Percentiles rank a stretch among this genome's conserved stretches.
These are phyloP conservation scores for Leptographium lundbergii DNA, from an alignment of 2,329 filamentous ascomycete genomes.

Conservation along the genomic window DNA sequence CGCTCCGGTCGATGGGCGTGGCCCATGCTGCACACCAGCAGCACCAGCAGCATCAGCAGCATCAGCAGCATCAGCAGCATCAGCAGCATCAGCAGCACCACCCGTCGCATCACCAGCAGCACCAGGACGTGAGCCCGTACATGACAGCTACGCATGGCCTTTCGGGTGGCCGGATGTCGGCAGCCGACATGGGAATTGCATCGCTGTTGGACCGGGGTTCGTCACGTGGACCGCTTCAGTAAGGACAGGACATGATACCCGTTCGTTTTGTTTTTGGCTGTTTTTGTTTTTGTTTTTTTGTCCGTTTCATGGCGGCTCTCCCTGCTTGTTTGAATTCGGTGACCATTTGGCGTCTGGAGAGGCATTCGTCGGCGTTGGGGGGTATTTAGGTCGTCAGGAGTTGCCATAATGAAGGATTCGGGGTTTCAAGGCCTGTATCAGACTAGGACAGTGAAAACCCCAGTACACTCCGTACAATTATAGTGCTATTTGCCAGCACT, in stretches of 20 bases:
- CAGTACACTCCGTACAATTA: no score
- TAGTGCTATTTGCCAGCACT: no score
- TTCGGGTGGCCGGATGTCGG: slow-evolving; percentile 29
- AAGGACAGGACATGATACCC: slow-evolving; percentile 1
- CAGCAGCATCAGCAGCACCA: slow-evolving; percentile 7
- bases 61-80: neutral
- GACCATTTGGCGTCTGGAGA: no score
- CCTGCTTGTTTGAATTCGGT: no score
- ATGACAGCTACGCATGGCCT: slow-evolving; percentile 20
- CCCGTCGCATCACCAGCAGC: slow-evolving; percentile 7
- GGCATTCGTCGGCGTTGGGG: no score
- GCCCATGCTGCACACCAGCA: neutral
- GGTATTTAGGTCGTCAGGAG: no score
- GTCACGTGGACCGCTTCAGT: neutral
- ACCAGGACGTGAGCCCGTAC: slow-evolving; percentile 29
- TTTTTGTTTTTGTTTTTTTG: neutral
- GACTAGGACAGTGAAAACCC: no score
- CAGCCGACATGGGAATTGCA: slow-evolving; percentile 46
- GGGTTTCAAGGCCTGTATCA: no score
- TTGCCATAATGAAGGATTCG: no score
- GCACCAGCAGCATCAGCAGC: slow-evolving; percentile 7
- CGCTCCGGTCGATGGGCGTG: slow-evolving; percentile 21
- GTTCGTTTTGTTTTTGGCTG: slow-evolving; percentile 2
- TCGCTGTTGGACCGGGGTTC: slow-evolving; percentile 42
- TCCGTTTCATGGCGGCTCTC: no score